phyloP scores from a whole-genome alignment of 805 yeast species.

The Barnettozyma sp. region DNA sequence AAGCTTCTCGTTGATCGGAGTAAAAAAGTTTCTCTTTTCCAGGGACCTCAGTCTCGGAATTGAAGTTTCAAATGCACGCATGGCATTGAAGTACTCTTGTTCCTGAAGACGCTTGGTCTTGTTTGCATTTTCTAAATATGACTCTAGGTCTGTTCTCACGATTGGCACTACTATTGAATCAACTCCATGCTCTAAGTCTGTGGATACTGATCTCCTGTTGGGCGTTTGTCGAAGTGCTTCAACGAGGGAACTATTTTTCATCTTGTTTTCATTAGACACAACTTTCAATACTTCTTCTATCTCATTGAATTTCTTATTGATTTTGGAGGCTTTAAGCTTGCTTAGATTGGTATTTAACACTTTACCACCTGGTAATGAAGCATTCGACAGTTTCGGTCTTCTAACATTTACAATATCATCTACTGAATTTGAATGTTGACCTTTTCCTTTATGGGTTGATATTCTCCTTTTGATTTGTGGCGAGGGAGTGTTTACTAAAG shows the following conservation, averaged over 20 bases:
- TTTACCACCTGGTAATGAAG: too few species aligned
- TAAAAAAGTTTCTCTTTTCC: constrained; percentile 34
- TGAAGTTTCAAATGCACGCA: constrained; percentile 43
- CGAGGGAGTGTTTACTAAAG: too few species aligned
- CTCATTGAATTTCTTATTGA: constrained; percentile 8
- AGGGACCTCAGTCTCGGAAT: constrained; percentile 32
- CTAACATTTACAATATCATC: constrained; percentile 12
- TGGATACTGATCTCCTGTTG: constrained; percentile 3
- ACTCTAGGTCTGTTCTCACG: constrained; percentile 29
- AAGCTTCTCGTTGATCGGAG: constrained; percentile 24
- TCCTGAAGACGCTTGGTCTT: constrained; percentile 32
- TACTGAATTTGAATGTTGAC: too few species aligned
- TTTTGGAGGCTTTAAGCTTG: constrained; percentile 6
- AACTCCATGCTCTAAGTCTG: too few species aligned
- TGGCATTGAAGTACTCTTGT: constrained; percentile 40
- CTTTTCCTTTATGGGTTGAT: too few species aligned
- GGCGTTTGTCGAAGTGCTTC: constrained; percentile 4
- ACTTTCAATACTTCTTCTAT: constrained; percentile 9
- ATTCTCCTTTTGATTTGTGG: too few species aligned
- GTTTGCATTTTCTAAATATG: constrained; percentile 38
- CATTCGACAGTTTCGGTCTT: too few species aligned
- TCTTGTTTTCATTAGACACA: constrained; percentile 7
- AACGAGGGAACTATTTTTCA: constrained; percentile 2
- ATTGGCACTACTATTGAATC: constrained; percentile 3
- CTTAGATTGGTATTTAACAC: constrained; percentile 4